Percentiles rank a stretch among this genome's conserved stretches.
These are phyloP conservation scores for Linnemannia exigua DNA, from an alignment of 192 early-diverging fungal species.

Conservation along the genomic window DNA sequence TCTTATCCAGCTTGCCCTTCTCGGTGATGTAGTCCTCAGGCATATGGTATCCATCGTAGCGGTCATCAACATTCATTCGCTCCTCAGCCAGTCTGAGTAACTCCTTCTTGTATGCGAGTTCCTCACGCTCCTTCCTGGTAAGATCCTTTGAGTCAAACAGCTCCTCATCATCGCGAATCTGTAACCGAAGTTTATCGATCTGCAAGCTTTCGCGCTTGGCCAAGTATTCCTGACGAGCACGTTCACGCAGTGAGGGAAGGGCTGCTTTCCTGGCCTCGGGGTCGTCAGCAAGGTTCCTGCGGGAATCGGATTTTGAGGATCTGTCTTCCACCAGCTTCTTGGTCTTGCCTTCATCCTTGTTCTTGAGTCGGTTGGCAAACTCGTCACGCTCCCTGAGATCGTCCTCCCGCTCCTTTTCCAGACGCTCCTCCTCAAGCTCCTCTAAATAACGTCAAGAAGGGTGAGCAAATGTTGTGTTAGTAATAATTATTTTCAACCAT, in stretches of 20 bases:
- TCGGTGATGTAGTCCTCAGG: constrained; percentile 98
- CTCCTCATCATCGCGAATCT: constrained; percentile 90
- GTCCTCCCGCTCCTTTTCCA: constrained; percentile 66
- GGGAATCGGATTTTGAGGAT: constrained; percentile 73
- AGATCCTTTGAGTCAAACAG: constrained; percentile 83
- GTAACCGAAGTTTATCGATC: constrained; percentile 79
- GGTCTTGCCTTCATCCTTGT: constrained; percentile 85
- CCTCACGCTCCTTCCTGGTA: constrained; percentile 80
- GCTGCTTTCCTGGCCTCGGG: constrained; percentile 75
- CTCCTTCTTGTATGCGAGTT: constrained; percentile 88
- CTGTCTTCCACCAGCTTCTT: constrained; percentile 85
- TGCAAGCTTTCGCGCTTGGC: constrained; percentile 87
- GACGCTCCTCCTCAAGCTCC: constrained; percentile 65
- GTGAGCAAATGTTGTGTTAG: not conserved
- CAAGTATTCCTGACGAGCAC: constrained; percentile 93
- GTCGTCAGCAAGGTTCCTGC: constrained; percentile 90
- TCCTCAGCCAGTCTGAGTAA: constrained; percentile 89
- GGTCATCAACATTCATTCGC: constrained; percentile 82
- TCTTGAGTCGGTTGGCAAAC: constrained; percentile 84
- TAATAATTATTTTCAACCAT: not conserved
- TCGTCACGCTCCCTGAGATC: constrained; percentile 94
- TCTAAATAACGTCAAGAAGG: constrained; percentile 14
- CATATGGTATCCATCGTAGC: constrained; percentile 88
- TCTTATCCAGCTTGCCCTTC: constrained; percentile 97
- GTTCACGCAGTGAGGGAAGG: constrained; percentile 84